phyloP scores from a whole-genome alignment of 768 basidiomycete species.

The Sporobolomyces roseus region DNA sequence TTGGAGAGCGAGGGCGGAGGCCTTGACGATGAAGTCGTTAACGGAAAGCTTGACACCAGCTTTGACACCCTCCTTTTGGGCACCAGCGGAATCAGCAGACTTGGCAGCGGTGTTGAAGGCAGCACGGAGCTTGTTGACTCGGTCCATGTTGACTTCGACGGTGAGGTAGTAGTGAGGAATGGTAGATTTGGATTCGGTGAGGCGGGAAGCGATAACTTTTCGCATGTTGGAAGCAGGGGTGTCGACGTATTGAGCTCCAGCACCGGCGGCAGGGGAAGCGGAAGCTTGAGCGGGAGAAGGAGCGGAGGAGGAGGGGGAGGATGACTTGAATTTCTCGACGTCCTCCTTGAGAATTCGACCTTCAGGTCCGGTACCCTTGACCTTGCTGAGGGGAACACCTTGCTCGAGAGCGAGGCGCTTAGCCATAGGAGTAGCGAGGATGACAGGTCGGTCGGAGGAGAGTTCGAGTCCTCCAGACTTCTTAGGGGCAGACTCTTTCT shows the following conservation, averaged over 20 bases:
- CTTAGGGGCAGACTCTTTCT: constrained; percentile 39
- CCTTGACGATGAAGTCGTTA: constrained; percentile 98
- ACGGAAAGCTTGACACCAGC: constrained; percentile 71
- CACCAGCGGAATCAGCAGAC: constrained; percentile 57
- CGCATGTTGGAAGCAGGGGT: constrained; percentile 91
- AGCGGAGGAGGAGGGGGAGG: constrained; percentile 47
- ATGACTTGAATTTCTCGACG: constrained; percentile 78
- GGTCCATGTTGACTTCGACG: constrained; percentile 92
- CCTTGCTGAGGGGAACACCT: constrained; percentile 79
- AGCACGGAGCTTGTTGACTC: constrained; percentile 84
- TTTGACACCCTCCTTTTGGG: constrained; percentile 61
- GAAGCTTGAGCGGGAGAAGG: constrained; percentile 54
- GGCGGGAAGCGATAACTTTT: constrained; percentile 80
- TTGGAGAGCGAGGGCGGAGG: constrained; percentile 77
- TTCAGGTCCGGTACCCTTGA: constrained; percentile 89
- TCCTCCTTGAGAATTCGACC: constrained; percentile 93
- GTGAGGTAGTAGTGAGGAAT: constrained; percentile 98
- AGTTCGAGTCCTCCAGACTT: constrained; percentile 44
- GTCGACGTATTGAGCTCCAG: constrained; percentile 64
- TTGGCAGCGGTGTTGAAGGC: constrained; percentile 73
- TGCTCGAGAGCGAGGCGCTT: constrained; percentile 94
- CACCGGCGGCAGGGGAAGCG: constrained; percentile 54
- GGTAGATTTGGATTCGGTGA: constrained; percentile 88
- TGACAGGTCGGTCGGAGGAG: constrained; percentile 60
- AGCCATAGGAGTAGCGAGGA: constrained; percentile 92